Evolutionary conservation across 2,329 filamentous ascomycete genomes (phyloP), one percentile per base, ranked within the genome.

Genomic region (Colletotrichum somersetense): DNA sequence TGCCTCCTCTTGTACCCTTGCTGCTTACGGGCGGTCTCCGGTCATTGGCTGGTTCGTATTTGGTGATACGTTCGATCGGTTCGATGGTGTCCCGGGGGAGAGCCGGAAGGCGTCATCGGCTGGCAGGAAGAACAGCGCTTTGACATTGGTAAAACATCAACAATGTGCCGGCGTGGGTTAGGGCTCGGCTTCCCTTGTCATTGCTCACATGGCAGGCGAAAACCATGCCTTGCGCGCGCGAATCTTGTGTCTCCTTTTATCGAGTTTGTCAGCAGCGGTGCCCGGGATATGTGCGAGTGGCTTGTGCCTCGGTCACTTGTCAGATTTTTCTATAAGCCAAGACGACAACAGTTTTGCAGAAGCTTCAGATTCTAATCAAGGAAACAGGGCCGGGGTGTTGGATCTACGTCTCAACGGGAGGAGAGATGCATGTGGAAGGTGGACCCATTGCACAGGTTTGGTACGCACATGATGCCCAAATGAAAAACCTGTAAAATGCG

Each of bases 41-140:
- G 16, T 11, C 12, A 64, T 64, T 64, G 50, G 38, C 26, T n/a
- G 18, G 35, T 18, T 56, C 50, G 50, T 38, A 64, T 26, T 56
- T 53, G 35, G 30, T 20, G 11, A 7, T 30, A 35, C 42, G 10
- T 46, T 8, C 10, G 35, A 30, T 46, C 42, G 8, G 14, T 10
- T 30, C 30, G 14, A n/a, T 62, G 35, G 3, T 33, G n/a, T n/a
- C 30, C 40, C n/a, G 18, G 4, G 20, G 2, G 18, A 26, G 59
- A 18, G 18, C 20, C 14, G 16, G 30, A 23, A 61, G 18, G 10
- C 14, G n/a, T 52, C 10, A 63, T 20, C 35, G 52, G n/a, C 12
- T 5, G 16, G 10, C 33, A 12, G 2, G 11, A 20, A 14, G 30
- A 12, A 46, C 5, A 8, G 1, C 38, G 12, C 8, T 53, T 42